A percentile compares a stretch with the other conserved stretches of the same genome.
Conservation (phyloP, 1,284 basidiomycete species). For the Omphalotus olearius region DNA sequence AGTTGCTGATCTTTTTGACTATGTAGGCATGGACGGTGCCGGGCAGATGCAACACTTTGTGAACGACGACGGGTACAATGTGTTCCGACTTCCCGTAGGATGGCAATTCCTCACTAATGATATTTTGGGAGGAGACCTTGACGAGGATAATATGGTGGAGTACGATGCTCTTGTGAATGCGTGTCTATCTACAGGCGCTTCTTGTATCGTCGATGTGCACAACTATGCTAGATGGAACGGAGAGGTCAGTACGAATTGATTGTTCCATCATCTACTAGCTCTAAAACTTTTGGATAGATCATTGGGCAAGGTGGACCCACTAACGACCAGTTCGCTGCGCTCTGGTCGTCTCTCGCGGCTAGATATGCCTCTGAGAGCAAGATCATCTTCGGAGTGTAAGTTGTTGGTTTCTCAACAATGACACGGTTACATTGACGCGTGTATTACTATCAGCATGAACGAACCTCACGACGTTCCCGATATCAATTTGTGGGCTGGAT, state of each 20-base stretch:
- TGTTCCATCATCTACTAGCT: background rate
- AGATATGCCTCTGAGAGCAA: constrained; percentile 45
- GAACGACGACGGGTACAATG: constrained; percentile 43
- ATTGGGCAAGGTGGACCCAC: constrained; percentile 60
- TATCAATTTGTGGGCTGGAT: constrained; percentile 38
- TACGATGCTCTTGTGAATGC: constrained; percentile 52
- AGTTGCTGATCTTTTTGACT: background rate
- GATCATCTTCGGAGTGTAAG: constrained; percentile 53
- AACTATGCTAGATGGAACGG: constrained; percentile 54
- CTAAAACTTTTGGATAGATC: constrained; percentile 31
- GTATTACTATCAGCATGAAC: constrained; percentile 38
- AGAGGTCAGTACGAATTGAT: constrained; percentile 23
- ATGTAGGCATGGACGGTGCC: constrained; percentile 33
- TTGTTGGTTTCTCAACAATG: constrained; percentile 5
- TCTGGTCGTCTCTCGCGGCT: constrained; percentile 51
- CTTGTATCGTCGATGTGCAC: constrained; percentile 56
- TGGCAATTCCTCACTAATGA: constrained; percentile 53
- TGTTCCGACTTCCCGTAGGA: constrained; percentile 48
- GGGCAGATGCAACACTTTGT: constrained; percentile 58
- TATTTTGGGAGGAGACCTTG: constrained; percentile 37
- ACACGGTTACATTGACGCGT: background rate
- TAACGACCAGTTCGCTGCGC: constrained; percentile 47
- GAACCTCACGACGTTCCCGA: constrained; percentile 49
- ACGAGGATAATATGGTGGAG: constrained; percentile 39
- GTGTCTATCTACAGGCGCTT: constrained; percentile 28